Conservation (phyloP, 2,329 filamentous ascomycete species). For the Aspergillus fructus region DNA sequence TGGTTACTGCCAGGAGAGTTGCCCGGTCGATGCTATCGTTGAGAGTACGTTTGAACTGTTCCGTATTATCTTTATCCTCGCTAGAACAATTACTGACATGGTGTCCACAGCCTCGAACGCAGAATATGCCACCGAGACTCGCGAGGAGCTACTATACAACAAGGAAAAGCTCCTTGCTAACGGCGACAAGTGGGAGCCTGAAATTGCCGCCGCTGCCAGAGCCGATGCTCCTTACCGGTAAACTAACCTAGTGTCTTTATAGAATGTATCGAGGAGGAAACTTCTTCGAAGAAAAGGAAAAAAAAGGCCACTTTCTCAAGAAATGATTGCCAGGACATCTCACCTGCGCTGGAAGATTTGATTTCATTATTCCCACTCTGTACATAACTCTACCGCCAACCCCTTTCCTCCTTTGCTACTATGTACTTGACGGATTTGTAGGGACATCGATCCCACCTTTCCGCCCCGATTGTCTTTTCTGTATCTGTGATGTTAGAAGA, state of each 20-base stretch:
- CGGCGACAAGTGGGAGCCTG: slow-evolving; percentile 96
- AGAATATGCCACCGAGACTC: slow-evolving; percentile 73
- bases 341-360: slow-evolving; percentile 2
- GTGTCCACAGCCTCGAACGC: slow-evolving; percentile 60
- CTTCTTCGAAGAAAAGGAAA: not conserved
- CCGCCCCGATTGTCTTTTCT: slow-evolving; percentile 23
- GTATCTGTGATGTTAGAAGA: slow-evolving; percentile 23
- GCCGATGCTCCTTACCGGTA: slow-evolving; percentile 92
- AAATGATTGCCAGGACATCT: slow-evolving; percentile 14
- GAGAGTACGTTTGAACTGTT: slow-evolving; percentile 55
- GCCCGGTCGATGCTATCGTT: slow-evolving; percentile 93
- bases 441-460: slow-evolving; percentile 14
- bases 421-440: slow-evolving; percentile 32
- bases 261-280: slow-evolving; percentile 9
- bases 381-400: slow-evolving; percentile 29
- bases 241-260: slow-evolving; percentile 24
- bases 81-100: slow-evolving; percentile 20
- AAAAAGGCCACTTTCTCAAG: slow-evolving; percentile 8
- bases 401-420: slow-evolving; percentile 24
- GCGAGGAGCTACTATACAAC: slow-evolving; percentile 96
- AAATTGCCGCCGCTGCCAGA: slow-evolving; percentile 85
- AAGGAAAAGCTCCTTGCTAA: slow-evolving; percentile 91
- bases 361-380: slow-evolving; percentile 23
- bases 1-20: slow-evolving; percentile 98
- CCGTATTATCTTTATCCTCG: not conserved